Conservation (phyloP, 1,139 yeast species). For the Pichia terricola region DNA sequence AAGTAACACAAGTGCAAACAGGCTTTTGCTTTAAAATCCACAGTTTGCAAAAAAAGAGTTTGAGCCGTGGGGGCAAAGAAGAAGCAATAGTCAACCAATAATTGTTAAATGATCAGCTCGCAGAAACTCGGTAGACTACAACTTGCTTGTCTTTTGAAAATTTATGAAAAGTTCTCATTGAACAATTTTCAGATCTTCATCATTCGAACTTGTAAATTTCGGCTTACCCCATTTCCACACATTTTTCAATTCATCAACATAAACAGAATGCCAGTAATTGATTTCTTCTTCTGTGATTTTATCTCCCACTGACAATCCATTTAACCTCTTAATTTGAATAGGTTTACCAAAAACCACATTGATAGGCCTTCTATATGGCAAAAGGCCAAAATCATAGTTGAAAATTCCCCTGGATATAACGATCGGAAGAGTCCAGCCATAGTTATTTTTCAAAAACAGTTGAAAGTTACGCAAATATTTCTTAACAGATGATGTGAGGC, state of each 20-base stretch:
- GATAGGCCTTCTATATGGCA: constrained; percentile 79
- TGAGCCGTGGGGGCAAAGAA: constrained; percentile 61
- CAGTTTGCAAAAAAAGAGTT: constrained; percentile 53
- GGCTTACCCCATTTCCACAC: constrained; percentile 67
- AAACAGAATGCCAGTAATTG: constrained; percentile 62
- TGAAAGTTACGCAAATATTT: constrained; percentile 34
- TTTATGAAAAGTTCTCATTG: constrained; percentile 13
- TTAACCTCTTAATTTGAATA: constrained; percentile 29
- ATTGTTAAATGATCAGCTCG: constrained; percentile 19
- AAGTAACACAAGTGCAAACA: constrained; percentile 42
- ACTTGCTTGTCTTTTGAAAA: too few species aligned
- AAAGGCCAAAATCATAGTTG: constrained; percentile 82
- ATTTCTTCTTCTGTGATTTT: constrained; percentile 44
- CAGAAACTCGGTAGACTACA: not conserved
- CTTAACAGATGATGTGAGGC: not conserved
- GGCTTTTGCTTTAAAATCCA: constrained; percentile 67
- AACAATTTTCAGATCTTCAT: constrained; percentile 20
- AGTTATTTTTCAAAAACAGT: constrained; percentile 54
- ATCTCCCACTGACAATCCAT: constrained; percentile 18
- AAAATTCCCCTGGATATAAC: constrained; percentile 90
- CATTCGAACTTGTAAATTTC: constrained; percentile 28
- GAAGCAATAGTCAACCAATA: constrained; percentile 26
- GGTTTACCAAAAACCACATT: constrained; percentile 79
- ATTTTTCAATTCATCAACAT: constrained; percentile 55
- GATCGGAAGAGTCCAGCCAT: constrained; percentile 83